Conservation (phyloP, 805 yeast genomes). For the Candida krabiensis region DNA sequence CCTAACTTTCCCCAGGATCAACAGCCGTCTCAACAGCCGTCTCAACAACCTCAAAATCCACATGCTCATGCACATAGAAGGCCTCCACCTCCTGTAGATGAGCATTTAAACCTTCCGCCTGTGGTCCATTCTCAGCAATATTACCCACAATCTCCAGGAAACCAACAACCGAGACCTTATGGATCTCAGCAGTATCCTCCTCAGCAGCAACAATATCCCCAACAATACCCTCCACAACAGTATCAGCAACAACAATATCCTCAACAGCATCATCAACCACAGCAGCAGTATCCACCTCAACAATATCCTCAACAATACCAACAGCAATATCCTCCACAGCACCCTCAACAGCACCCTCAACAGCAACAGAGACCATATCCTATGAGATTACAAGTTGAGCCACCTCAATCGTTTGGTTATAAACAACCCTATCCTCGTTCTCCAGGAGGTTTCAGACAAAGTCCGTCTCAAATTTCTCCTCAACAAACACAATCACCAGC, state of each 20-base stretch:
- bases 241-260: slow-evolving; percentile 9
- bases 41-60: too few relatives aligned
- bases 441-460: slow-evolving; percentile 4
- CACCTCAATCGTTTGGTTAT: slow-evolving; percentile 15
- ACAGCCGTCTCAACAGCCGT: too few relatives aligned
- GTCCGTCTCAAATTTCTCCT: not conserved
- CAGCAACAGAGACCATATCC: slow-evolving; percentile 15
- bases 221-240: slow-evolving; percentile 7
- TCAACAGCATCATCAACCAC: slow-evolving; percentile 3
- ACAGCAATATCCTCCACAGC: slow-evolving; percentile 6
- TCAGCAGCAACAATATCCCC: slow-evolving; percentile 6
- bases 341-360: slow-evolving; percentile 4
- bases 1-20: too few relatives aligned
- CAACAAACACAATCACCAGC: slow-evolving; percentile 3
- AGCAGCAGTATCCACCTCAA: slow-evolving; percentile 5
- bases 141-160: slow-evolving; percentile 7
- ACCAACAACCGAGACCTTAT: too few relatives aligned
- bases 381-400: slow-evolving; percentile 4
- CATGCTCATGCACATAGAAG: too few relatives aligned
- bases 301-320: slow-evolving; percentile 1
- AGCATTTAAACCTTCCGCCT: too few relatives aligned
- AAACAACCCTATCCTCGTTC: slow-evolving; percentile 7
- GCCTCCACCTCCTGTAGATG: too few relatives aligned
- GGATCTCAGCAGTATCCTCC: not conserved
- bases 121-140: slow-evolving; percentile 6